Base-by-base conservation (phyloP, 2,329 filamentous ascomycete species). In the Apiospora sp. region DNA sequence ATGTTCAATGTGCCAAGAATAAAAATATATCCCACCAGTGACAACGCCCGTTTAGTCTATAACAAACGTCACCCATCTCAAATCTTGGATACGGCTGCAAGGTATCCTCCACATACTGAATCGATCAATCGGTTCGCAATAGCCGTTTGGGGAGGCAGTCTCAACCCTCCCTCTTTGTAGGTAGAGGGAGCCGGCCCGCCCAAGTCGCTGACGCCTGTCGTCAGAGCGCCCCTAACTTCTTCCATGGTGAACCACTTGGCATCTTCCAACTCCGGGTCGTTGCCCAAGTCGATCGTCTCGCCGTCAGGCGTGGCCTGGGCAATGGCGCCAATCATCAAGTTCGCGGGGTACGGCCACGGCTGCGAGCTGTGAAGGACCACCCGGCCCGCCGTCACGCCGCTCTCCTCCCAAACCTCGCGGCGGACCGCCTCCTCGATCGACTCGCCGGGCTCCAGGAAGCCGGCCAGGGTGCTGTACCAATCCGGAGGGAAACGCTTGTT, bases 111-210 rank as follows among this genome's bases (percentile, higher is more conserved):
- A 0, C 92, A 89, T 19, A 98, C 94, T 0, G 95, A 94, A 70
- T 86, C 88, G 77, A 99, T 91, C 79, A 98, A 83, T 81, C 95
- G 93, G 82, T 98, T 93, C 22, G 96, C 96, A 87, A 99, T 98
- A 1, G 96, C 96, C 48, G 95, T 97, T 73, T 87, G 85, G 2
- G 95, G 94, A 67, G 96, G 96, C 80, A 99, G 82, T 72, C 94
- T 89, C 84, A 99, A 82, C 4, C 87, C 90, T 0, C 94, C 95
- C 80, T 95, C 91, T 80, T 91, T 92, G 79, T 95, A 95, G 14
- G 88, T 92, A 54, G 88, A 84, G 0, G 90, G 89, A 1, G 92
- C 84, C 1, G 85, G 81, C 58, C 93, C 92, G 19, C 91, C 93
- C 73, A 98, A 79, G 2, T 88, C 88, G 81, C 90, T 92, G 0